Base-by-base conservation (phyloP, 768 basidiomycete species). In the Naganishia friedmannii region DNA sequence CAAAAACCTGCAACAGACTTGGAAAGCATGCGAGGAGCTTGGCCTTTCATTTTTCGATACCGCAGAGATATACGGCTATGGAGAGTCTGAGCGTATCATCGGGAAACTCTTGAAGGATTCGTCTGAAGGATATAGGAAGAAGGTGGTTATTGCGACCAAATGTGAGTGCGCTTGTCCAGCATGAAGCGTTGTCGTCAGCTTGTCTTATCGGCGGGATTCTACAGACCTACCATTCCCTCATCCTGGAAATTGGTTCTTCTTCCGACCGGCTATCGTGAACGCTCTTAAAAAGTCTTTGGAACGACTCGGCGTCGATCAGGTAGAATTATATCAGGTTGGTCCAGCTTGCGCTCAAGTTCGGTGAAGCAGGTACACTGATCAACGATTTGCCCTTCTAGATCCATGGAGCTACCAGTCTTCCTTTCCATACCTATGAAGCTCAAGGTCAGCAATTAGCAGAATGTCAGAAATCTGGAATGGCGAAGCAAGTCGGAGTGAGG, bases 41-140 rank as follows among this genome's bases (percentile, higher is more conserved):
- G 79, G 78, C 12, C 42, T 77, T 70, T 76, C 77, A n/a, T 79
- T 78, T 65, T 79, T 77, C 67, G 79, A 80, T 70, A 78, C 79
- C 9, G 79, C 79, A 37, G 79, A 80, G 58, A 72, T 78, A 4
- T 79, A 79, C 57, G 77, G 78, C 0, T 66, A 72, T 42, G 79
- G 79, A 2, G 76, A 80, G 57, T 74, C 73, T 0, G 79, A 80
- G 63, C 46, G 69, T 65, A 77, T 80, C 66, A 79, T 80, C 55
- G 78, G 78, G 10, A 68, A 67, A 31, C 69, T 80, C 23, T 68
- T 80, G 48, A 73, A 73, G 53, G 77, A 78, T 71, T 77, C 75
- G 13, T 68, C 74, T 8, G 68, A 72, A 28, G 76, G 77, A 46
- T 72, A 73, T 10, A 70, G 70, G 55, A 73, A 74, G 57, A 76